These are phyloP conservation scores for Suillus americanus DNA, from an alignment of 768 basidiomycete genomes.

Conservation along the genomic window DNA sequence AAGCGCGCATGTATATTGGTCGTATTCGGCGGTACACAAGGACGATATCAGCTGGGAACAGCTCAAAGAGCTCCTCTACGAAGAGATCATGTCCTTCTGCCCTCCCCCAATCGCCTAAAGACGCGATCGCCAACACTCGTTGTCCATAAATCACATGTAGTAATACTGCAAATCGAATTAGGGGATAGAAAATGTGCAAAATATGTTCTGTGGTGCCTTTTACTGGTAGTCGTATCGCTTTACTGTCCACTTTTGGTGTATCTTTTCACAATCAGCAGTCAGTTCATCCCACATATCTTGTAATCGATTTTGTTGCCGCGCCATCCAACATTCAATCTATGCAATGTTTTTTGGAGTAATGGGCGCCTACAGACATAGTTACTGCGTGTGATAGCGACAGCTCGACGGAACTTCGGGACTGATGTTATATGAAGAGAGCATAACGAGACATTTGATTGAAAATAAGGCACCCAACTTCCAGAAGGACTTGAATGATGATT, in stretches of 20 bases:
- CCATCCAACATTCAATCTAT: not conserved
- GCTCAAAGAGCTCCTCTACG: conserved; percentile 90
- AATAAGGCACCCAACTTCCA: too few species aligned
- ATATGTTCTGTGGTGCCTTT: conserved; percentile 4
- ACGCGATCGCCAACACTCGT: not conserved
- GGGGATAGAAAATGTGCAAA: not conserved
- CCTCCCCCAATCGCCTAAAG: conserved; percentile 51
- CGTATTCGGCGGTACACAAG: conserved; percentile 68
- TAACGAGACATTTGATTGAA: too few species aligned
- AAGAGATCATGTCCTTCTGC: conserved; percentile 91
- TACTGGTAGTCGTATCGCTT: not conserved
- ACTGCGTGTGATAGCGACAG: too few species aligned
- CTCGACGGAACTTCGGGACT: too few species aligned
- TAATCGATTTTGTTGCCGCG: not conserved
- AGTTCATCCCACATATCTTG: not conserved
- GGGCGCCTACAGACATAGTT: not conserved
- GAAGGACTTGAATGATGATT: too few species aligned
- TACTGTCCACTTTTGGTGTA: not conserved
- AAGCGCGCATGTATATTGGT: not conserved
- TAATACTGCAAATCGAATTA: not conserved
- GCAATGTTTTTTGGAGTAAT: not conserved
- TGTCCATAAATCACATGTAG: not conserved
- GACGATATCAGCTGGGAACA: conserved; percentile 95
- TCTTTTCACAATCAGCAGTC: not conserved
- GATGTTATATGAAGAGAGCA: too few species aligned